These are phyloP conservation scores for Dactylorhiza incarnata DNA, from an alignment of 106 monocot species.

Conservation along the genomic window DNA sequence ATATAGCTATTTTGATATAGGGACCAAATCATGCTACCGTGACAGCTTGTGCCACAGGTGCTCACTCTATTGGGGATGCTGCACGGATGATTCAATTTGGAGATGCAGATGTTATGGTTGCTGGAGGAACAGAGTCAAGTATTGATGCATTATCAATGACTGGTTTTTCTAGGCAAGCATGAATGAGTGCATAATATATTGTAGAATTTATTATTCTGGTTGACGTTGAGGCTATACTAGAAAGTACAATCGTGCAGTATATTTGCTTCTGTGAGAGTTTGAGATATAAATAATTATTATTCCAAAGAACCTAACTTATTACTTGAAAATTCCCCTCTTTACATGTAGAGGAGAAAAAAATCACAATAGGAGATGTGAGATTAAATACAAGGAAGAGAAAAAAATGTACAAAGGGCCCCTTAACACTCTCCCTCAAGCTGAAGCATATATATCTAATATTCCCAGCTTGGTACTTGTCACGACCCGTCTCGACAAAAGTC, in stretches of 20 bases:
- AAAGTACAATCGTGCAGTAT: neutral
- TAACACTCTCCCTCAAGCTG: too few species aligned
- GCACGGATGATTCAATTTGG: constrained; percentile 97
- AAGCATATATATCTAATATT: too few species aligned
- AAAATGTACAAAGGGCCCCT: too few species aligned
- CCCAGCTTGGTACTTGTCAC: too few species aligned
- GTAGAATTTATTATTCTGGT: neutral
- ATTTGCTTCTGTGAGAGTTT: neutral
- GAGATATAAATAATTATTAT: too few species aligned
- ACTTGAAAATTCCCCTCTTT: too few species aligned
- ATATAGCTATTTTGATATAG: constrained; percentile 25
- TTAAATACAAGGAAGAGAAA: too few species aligned
- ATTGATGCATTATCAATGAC: constrained; percentile 95
- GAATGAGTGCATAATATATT: too few species aligned
- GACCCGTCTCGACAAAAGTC: too few species aligned
- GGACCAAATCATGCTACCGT: constrained; percentile 97
- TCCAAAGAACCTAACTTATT: too few species aligned
- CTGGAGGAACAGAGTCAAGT: constrained; percentile 91
- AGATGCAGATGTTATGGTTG: constrained; percentile 98
- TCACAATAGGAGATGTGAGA: too few species aligned
- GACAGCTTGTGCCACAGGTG: constrained; percentile 98
- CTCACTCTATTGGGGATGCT: constrained; percentile 97
- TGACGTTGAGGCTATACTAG: neutral
- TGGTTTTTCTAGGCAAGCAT: constrained; percentile 76
- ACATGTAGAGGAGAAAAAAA: too few species aligned